Percentiles rank a stretch among this genome's conserved stretches.
phyloP scores from a whole-genome alignment of 2,329 filamentous ascomycete genomes.

The Sarocladium oryzae region DNA sequence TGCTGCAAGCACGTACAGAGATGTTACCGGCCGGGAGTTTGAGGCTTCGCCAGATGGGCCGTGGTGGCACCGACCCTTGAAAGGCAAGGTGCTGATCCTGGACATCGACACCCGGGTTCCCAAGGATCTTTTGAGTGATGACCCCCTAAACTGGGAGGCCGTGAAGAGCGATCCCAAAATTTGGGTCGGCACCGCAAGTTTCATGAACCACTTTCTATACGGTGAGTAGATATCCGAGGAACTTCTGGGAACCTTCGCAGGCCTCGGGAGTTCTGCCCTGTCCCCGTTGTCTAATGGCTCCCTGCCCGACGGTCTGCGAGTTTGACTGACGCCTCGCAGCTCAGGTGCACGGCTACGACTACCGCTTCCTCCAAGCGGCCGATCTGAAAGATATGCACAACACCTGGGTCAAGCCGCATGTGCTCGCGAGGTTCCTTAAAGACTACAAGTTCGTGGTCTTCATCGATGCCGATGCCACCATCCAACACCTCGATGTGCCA shows the following conservation, averaged over 20 bases:
- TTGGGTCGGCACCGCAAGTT: constrained; percentile 14
- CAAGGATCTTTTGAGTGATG: neutral
- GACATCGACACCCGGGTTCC: constrained; percentile 7
- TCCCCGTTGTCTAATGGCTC: no score
- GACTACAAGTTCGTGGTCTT: constrained; percentile 36
- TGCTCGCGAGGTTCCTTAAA: constrained; percentile 29
- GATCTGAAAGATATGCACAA: constrained; percentile 33
- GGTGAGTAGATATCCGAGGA: constrained; percentile 15
- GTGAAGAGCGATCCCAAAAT: neutral
- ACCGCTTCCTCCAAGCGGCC: constrained; percentile 37
- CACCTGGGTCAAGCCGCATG: constrained; percentile 39
- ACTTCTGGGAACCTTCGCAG: neutral
- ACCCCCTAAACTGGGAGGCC: neutral
- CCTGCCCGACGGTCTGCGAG: no score
- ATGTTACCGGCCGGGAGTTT: neutral
- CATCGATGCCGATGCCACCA: constrained; percentile 36
- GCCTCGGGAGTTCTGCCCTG: no score
- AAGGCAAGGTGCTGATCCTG: constrained; percentile 5
- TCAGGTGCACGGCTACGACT: constrained; percentile 41
- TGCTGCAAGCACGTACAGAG: neutral
- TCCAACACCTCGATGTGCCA: constrained; percentile 35
- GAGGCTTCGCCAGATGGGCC: neutral
- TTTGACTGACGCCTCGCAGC: constrained; percentile 12
- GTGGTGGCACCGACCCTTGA: constrained; percentile 3
- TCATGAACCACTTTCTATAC: constrained; percentile 34